Percentiles rank a stretch among this genome's conserved stretches.
Evolutionary conservation across 805 yeast genomes (phyloP).

Genomic region (Metschnikowia baotianmanensis): DNA sequence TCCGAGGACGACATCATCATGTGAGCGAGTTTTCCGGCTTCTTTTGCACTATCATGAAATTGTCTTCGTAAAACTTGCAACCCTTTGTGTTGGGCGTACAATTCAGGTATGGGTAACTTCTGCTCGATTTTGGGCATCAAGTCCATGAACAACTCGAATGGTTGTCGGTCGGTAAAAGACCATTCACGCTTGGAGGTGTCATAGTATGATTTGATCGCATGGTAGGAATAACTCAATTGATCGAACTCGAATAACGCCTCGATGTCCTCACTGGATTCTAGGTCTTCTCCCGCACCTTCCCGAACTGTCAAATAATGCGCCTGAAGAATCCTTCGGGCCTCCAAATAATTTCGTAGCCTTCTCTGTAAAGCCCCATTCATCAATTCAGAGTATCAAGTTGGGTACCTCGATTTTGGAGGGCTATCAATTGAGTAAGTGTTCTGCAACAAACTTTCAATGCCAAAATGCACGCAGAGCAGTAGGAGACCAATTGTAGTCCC

Average conservation of each 20-base stretch:
- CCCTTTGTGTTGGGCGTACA: constrained; percentile 20
- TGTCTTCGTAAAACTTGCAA: constrained; percentile 30
- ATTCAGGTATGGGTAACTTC: constrained; percentile 23
- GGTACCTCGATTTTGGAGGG: no score
- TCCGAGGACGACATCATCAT: constrained; percentile 13
- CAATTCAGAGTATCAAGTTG: background rate
- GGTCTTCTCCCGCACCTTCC: constrained; percentile 5
- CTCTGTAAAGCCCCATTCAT: constrained; percentile 15
- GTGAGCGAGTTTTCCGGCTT: constrained; percentile 29
- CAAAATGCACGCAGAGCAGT: constrained; percentile 2
- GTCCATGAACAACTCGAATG: constrained; percentile 19
- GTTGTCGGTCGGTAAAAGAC: constrained; percentile 15
- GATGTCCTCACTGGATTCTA: constrained; percentile 14
- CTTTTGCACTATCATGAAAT: constrained; percentile 29
- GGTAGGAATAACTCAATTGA: constrained; percentile 25
- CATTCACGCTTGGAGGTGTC: constrained; percentile 20
- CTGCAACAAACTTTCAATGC: background rate
- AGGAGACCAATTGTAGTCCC: constrained; percentile 3
- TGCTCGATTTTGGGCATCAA: constrained; percentile 21
- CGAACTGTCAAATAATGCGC: constrained; percentile 8
- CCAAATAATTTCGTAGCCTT: constrained; percentile 14
- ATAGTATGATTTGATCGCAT: constrained; percentile 25
- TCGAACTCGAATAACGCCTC: constrained; percentile 26
- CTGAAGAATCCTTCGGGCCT: constrained; percentile 9
- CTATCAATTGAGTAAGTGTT: no score